These are phyloP conservation scores for Cyberlindnera veronae DNA, from an alignment of 805 yeast genomes.

Conservation along the genomic window DNA sequence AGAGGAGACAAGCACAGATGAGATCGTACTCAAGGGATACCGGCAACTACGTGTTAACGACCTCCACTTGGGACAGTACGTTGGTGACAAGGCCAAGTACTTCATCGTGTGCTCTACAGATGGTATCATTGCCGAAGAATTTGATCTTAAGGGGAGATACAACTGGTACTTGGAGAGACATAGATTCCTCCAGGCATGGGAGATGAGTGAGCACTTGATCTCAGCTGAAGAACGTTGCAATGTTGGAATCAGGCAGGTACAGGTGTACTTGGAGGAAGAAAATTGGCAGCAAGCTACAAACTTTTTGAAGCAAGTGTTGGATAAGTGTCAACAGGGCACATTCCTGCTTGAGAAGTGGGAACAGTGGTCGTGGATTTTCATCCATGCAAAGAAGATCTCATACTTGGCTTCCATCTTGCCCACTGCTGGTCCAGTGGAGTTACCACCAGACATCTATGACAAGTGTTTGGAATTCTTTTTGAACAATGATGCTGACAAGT, in stretches of 20 bases:
- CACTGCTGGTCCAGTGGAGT: constrained; percentile 25
- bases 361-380: constrained; percentile 52
- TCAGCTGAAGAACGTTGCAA: constrained; percentile 46
- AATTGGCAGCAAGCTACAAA: constrained; percentile 56
- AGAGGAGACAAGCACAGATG: constrained; percentile 76
- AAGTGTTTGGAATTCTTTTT: constrained; percentile 34
- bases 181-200: constrained; percentile 71
- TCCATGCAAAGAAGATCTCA: constrained; percentile 42
- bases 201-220: constrained; percentile 58
- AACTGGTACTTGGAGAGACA: constrained; percentile 64
- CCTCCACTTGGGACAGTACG: constrained; percentile 58
- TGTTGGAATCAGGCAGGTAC: constrained; percentile 24
- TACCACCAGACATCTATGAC: constrained; percentile 41
- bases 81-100: constrained; percentile 44
- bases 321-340: constrained; percentile 19
- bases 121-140: constrained; percentile 70
- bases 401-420: constrained; percentile 60
- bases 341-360: constrained; percentile 54
- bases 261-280: constrained; percentile 7
- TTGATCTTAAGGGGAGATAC: constrained; percentile 65
- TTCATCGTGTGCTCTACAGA: constrained; percentile 78
- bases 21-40: constrained; percentile 57
- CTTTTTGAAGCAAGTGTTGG: constrained; percentile 43
- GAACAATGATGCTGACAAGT: constrained; percentile 23
- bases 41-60: constrained; percentile 57